These are phyloP conservation scores for Penicillium arizonense DNA, from an alignment of 495 filamentous ascomycete species.

Conservation along the genomic window DNA sequence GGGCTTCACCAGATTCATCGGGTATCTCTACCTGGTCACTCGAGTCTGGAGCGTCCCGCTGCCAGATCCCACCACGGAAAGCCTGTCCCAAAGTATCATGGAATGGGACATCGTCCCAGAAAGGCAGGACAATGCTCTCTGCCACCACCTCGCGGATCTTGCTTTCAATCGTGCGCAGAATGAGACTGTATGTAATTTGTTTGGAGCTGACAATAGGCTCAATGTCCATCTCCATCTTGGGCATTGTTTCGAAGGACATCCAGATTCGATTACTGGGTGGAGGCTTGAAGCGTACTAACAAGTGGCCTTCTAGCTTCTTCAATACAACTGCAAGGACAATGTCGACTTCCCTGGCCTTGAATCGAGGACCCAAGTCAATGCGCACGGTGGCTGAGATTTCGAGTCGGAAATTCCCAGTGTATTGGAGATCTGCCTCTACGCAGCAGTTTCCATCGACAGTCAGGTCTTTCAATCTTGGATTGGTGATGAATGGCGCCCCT, in stretches of 20 bases:
- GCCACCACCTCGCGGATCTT: conserved; percentile 89
- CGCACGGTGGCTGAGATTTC: conserved; percentile 88
- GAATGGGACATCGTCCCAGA: conserved; percentile 95
- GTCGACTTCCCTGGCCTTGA: conserved; percentile 88
- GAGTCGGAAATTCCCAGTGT: conserved; percentile 83
- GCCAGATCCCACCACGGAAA: conserved; percentile 90
- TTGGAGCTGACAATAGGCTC: conserved; percentile 93
- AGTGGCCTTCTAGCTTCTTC: conserved; percentile 82
- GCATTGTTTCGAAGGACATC: conserved; percentile 90
- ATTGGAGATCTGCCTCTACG: conserved; percentile 81
- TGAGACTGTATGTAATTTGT: conserved; percentile 90
- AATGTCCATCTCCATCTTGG: conserved; percentile 87
- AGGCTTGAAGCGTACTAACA: conserved; percentile 84
- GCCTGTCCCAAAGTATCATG: conserved; percentile 69
- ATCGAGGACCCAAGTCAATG: conserved; percentile 82
- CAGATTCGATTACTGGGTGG: conserved; percentile 93
- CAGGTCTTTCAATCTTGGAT: conserved; percentile 83
- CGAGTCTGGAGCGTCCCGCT: conserved; percentile 51
- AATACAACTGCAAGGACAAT: conserved; percentile 83
- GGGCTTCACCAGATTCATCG: conserved; percentile 54
- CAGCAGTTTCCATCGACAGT: conserved; percentile 87
- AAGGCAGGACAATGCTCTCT: conserved; percentile 89
- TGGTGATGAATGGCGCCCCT: conserved; percentile 83
- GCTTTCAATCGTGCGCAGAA: conserved; percentile 90
- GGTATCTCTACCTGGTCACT: conserved; percentile 52